A percentile compares a stretch with the other conserved stretches of the same genome.
Conservation (phyloP, 192 early-diverging fungal species). For the Phycomyces nitens region DNA sequence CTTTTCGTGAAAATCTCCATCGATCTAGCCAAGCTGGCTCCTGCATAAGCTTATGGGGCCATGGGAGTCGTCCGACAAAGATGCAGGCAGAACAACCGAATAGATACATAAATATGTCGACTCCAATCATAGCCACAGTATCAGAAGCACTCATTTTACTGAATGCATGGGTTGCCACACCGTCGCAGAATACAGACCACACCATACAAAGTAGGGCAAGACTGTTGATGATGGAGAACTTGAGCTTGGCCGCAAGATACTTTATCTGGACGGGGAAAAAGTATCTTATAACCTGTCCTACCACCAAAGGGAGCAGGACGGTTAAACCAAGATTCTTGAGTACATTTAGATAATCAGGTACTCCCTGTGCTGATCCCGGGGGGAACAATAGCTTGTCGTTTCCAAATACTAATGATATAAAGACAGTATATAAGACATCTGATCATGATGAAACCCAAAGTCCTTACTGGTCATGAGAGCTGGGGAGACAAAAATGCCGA, state of each 20-base stretch:
- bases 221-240: constrained; percentile 52
- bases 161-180: constrained; percentile 53
- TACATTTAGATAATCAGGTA: constrained; percentile 45
- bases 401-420: constrained; percentile 18
- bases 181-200: constrained; percentile 70
- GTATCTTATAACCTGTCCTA: constrained; percentile 52
- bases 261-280: constrained; percentile 38
- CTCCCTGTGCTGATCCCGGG: constrained; percentile 22
- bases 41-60: constrained; percentile 17
- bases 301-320: constrained; percentile 55
- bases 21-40: constrained; percentile 25
- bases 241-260: constrained; percentile 39
- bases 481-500: constrained; percentile 40
- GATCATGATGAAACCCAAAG: no score
- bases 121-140: constrained; percentile 46
- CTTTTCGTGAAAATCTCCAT: constrained; percentile 35
- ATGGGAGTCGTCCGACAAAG: constrained; percentile 32
- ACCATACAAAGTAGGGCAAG: constrained; percentile 55
- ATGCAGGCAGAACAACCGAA: constrained; percentile 42
- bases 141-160: constrained; percentile 39
- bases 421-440: neutral
- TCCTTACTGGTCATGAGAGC: constrained; percentile 28
- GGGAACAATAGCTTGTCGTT: constrained; percentile 18
- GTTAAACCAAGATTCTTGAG: constrained; percentile 52
- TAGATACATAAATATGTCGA: constrained; percentile 47